Evolutionary conservation across 2,329 filamentous ascomycete genomes (phyloP).

Genomic region (Metarhizium humberi): DNA sequence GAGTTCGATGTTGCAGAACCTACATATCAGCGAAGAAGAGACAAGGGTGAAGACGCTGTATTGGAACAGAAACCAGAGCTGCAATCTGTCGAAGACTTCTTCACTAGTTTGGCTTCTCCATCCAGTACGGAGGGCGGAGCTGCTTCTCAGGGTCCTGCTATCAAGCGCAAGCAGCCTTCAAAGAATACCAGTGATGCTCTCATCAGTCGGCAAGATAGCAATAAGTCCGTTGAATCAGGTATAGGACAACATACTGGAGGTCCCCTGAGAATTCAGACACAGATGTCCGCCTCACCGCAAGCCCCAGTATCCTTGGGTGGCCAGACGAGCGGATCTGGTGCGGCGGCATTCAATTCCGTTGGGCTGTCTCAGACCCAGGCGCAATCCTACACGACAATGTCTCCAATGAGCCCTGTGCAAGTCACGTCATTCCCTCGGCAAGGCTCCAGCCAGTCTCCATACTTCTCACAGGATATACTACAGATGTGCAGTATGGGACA

Average conservation of each 20-base stretch:
- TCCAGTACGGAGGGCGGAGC: constrained; percentile 36
- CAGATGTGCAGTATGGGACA: constrained; percentile 37
- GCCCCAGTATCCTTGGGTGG: constrained; percentile 24
- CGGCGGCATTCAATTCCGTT: constrained; percentile 30
- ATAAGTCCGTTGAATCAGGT: constrained; percentile 3
- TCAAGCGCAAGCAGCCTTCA: constrained; percentile 27
- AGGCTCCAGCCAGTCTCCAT: constrained; percentile 22
- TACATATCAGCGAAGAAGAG: constrained; percentile 55
- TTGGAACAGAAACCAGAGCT: constrained; percentile 81
- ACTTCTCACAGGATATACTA: constrained; percentile 46
- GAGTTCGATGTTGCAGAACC: constrained; percentile 76
- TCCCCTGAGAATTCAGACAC: constrained; percentile 10
- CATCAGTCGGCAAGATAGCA: constrained; percentile 2
- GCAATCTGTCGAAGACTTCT: constrained; percentile 93
- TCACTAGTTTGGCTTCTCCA: constrained; percentile 67
- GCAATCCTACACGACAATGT: constrained; percentile 35
- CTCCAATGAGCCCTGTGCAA: constrained; percentile 43
- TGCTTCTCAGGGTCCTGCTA: constrained; percentile 10
- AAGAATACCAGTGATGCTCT: constrained; percentile 22
- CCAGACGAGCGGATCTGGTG: constrained; percentile 27
- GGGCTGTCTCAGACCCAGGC: constrained; percentile 31
- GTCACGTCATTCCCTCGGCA: constrained; percentile 29
- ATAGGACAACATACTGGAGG: constrained; percentile 5
- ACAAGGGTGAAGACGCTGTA: constrained; percentile 77
- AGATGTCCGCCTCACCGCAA: constrained; percentile 11